Percentiles rank a stretch among this genome's conserved stretches.
Conservation (phyloP, 192 early-diverging fungal species). For the Glomus cerebriforme region DNA sequence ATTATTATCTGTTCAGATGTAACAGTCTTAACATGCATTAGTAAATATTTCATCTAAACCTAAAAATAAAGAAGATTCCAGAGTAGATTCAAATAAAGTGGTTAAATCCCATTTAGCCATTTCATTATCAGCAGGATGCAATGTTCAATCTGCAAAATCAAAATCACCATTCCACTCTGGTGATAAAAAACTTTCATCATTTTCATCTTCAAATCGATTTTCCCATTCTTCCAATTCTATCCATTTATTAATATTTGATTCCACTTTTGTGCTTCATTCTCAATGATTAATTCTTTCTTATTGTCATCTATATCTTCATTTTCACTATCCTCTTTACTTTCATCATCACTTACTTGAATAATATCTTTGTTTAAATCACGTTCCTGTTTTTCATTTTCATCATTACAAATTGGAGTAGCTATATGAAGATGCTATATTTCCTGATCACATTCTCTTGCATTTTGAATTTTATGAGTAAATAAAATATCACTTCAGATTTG, state of each 20-base stretch:
- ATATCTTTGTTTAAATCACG: neutral
- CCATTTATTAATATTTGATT: neutral
- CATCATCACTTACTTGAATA: neutral
- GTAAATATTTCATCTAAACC: too few relatives aligned
- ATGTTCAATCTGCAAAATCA: too few relatives aligned
- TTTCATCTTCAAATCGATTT: neutral
- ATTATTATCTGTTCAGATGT: too few relatives aligned
- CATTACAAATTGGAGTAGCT: neutral
- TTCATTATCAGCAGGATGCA: neutral
- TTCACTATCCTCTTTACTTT: neutral
- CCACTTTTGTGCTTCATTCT: neutral
- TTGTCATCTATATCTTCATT: neutral
- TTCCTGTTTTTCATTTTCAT: neutral
- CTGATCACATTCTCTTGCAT: neutral
- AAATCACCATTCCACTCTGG: neutral
- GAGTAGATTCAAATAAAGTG: neutral
- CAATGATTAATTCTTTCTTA: neutral
- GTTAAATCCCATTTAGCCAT: neutral
- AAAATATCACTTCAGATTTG: constrained; percentile 19
- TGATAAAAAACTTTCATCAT: neutral
- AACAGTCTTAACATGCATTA: too few relatives aligned
- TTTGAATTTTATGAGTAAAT: neutral
- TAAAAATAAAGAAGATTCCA: neutral
- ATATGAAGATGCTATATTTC: constrained; percentile 3
- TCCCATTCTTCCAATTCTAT: neutral